Evolutionary conservation across 768 basidiomycete species (phyloP).

Genomic region (Lactarius hatsudake): DNA sequence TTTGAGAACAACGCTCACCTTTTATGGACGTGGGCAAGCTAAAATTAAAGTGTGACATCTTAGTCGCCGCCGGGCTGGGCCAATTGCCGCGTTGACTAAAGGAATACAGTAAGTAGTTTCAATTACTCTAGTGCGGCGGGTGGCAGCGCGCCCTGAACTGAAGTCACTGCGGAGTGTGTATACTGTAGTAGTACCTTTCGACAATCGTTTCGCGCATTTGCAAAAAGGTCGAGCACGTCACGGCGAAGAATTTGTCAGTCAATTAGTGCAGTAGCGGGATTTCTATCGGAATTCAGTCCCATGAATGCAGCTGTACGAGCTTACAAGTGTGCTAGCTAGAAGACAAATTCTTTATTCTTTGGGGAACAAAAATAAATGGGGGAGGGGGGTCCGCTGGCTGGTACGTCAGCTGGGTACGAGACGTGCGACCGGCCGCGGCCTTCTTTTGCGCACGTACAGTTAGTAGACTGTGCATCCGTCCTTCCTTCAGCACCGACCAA

Average conservation of each 20-base stretch:
- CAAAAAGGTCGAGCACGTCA: background rate
- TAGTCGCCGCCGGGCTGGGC: background rate
- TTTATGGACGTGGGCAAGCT: background rate
- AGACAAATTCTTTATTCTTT: too few species aligned
- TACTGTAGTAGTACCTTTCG: background rate
- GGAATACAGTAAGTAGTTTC: background rate
- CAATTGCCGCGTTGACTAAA: background rate
- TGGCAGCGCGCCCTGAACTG: background rate
- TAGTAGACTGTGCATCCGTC: too few species aligned
- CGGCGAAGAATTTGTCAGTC: background rate
- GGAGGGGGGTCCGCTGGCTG: too few species aligned
- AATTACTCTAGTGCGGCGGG: background rate
- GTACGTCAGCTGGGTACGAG: too few species aligned
- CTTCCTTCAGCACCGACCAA: too few species aligned
- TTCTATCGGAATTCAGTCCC: background rate
- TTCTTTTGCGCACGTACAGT: too few species aligned
- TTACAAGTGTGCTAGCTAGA: too few species aligned
- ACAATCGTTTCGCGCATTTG: constrained; percentile 6
- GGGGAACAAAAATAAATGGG: too few species aligned
- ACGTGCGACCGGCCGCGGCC: too few species aligned
- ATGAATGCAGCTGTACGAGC: too few species aligned
- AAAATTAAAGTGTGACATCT: background rate
- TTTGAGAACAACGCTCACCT: constrained; percentile 1
- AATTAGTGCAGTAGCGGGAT: background rate
- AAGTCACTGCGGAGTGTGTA: background rate